A percentile compares a stretch with the other conserved stretches of the same genome.
These are phyloP conservation scores for Pleurotus eryngii DNA, from an alignment of 768 basidiomycete species.

Conservation along the genomic window DNA sequence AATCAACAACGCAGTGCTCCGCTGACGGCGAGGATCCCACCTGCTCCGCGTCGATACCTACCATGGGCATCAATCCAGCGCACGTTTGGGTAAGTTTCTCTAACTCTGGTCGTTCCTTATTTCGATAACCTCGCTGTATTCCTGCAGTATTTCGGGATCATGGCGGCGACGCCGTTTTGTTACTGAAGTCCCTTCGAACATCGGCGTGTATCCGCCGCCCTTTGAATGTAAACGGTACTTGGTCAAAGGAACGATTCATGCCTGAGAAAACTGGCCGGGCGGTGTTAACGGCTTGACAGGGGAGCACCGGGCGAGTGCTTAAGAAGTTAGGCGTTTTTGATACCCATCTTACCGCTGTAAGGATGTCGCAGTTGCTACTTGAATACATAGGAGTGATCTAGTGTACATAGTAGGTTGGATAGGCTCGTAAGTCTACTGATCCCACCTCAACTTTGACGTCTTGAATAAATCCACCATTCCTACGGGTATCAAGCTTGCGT, in stretches of 20 bases:
- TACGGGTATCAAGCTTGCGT: conserved; percentile 35
- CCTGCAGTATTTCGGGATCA: conserved; percentile 15
- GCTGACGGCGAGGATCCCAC: conserved; percentile 22
- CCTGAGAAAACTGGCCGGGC: too few species aligned
- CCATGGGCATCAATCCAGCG: conserved; percentile 18
- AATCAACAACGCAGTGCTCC: conserved; percentile 19
- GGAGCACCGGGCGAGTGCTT: too few species aligned
- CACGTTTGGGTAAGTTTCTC: conserved; percentile 16
- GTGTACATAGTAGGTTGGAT: too few species aligned
- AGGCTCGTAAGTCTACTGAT: conserved; percentile 16
- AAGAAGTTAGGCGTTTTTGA: too few species aligned
- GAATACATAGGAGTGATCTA: too few species aligned
- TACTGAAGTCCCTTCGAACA: neutral
- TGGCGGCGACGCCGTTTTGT: conserved; percentile 14
- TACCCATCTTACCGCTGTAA: too few species aligned
- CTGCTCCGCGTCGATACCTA: conserved; percentile 21
- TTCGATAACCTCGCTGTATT: neutral
- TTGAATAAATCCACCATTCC: conserved; percentile 39
- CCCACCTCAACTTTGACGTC: conserved; percentile 29
- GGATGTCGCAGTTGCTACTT: too few species aligned
- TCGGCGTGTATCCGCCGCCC: too few species aligned
- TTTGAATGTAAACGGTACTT: too few species aligned
- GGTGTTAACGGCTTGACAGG: too few species aligned
- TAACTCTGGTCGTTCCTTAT: neutral
- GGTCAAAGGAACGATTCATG: too few species aligned